Conservation (phyloP, 495 filamentous ascomycete species). For the Trichoderma parareesei region DNA sequence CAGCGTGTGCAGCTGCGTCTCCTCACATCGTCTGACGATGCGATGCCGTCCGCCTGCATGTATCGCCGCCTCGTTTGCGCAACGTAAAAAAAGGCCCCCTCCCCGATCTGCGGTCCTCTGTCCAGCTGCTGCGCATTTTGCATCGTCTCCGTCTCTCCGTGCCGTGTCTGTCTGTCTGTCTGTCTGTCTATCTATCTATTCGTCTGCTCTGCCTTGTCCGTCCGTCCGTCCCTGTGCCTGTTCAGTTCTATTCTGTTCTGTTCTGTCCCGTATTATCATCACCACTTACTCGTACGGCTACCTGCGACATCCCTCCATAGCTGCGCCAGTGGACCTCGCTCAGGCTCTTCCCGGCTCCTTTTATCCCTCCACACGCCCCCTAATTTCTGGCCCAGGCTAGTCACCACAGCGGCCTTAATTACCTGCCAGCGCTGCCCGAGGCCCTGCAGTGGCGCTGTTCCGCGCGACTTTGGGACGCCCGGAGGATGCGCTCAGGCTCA, state of each 20-base stretch:
- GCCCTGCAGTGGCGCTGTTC: background rate
- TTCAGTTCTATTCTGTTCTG: background rate
- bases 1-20: background rate
- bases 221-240: background rate
- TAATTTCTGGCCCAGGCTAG: slow-evolving; percentile 6
- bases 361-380: slow-evolving; percentile 9
- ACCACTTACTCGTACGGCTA: no score
- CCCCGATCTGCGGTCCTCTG: no score
- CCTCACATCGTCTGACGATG: background rate
- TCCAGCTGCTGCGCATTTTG: no score
- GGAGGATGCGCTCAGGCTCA: background rate
- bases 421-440: background rate
- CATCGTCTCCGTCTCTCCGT: no score
- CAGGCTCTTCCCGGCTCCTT: slow-evolving; percentile 9
- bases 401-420: slow-evolving; percentile 3
- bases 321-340: background rate
- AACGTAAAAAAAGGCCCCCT: no score
- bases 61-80: background rate
- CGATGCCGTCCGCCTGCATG: background rate
- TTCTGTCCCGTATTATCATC: background rate
- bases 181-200: background rate
- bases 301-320: background rate
- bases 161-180: no score
- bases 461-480: background rate
- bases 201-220: background rate